These are phyloP conservation scores for Alternaria infectoria DNA, from an alignment of 2,329 filamentous ascomycete species.

Conservation along the genomic window DNA sequence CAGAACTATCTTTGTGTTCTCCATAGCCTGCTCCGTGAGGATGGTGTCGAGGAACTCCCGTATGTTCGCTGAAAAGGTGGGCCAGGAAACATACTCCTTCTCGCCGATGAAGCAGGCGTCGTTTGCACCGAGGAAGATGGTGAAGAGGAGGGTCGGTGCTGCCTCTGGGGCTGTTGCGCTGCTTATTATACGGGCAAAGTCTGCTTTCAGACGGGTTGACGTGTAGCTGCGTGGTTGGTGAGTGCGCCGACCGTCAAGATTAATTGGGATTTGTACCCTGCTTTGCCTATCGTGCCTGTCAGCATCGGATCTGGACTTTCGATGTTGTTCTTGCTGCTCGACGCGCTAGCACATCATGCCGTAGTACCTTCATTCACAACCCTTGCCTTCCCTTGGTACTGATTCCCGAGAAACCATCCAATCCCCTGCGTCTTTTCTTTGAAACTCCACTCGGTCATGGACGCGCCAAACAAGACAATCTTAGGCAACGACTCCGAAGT, in stretches of 20 bases:
- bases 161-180: constrained; percentile 23
- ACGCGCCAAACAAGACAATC: constrained; percentile 34
- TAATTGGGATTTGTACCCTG: constrained; percentile 21
- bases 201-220: constrained; percentile 25
- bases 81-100: constrained; percentile 39
- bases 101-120: constrained; percentile 43
- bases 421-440: constrained; percentile 23
- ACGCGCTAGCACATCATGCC: background rate
- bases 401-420: constrained; percentile 26
- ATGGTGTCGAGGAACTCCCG: constrained; percentile 45
- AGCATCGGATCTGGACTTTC: background rate
- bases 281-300: constrained; percentile 20
- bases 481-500: background rate
- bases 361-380: constrained; percentile 32
- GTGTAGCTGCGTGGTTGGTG: constrained; percentile 30
- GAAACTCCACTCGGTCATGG: constrained; percentile 33
- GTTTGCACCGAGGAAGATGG: constrained; percentile 51
- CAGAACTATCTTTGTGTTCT: constrained; percentile 44
- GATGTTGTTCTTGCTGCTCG: background rate
- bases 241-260: background rate
- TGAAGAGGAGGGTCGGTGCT: constrained; percentile 45
- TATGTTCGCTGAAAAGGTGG: constrained; percentile 44
- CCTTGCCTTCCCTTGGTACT: constrained; percentile 23
- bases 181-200: constrained; percentile 34
- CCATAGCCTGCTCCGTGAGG: constrained; percentile 35